Conservation (phyloP, 2,329 filamentous ascomycete species). For the Fusarium illudens region DNA sequence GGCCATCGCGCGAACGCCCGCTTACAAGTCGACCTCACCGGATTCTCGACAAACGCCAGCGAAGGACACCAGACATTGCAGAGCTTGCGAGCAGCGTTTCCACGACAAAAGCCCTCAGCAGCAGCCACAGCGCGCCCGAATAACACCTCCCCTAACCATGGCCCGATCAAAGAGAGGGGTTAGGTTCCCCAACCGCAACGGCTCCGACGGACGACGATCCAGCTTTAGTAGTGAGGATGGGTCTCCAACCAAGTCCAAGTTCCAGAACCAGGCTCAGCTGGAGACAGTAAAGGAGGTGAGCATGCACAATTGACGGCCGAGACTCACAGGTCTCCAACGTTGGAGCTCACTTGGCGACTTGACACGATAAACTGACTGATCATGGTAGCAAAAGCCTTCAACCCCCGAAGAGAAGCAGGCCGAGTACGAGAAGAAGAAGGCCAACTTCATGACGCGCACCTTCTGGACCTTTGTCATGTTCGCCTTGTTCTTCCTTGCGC, state of each 20-base stretch:
- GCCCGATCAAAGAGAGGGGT: slow-evolving; percentile 59
- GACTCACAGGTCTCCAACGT: not conserved
- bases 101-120: not conserved
- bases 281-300: slow-evolving; percentile 50
- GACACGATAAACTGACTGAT: not conserved
- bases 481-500: slow-evolving; percentile 84
- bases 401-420: slow-evolving; percentile 53
- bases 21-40: not conserved
- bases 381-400: slow-evolving; percentile 51
- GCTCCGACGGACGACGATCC: slow-evolving; percentile 65
- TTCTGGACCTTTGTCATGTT: slow-evolving; percentile 99
- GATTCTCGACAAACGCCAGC: not conserved
- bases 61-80: slow-evolving; percentile 17
- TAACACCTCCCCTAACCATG: slow-evolving; percentile 40
- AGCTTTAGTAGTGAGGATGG: slow-evolving; percentile 74
- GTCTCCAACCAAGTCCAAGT: slow-evolving; percentile 44
- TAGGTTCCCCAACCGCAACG: slow-evolving; percentile 59
- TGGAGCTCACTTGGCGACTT: not conserved
- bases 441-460: slow-evolving; percentile 94
- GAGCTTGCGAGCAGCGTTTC: not conserved
- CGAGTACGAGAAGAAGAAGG: slow-evolving; percentile 98
- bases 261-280: slow-evolving; percentile 43
- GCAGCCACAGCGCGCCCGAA: slow-evolving; percentile 1
- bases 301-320: not conserved
- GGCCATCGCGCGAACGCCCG: slow-evolving; percentile 4